Evolutionary conservation across 176 grass and related monocot genomes (phyloP), one percentile per base, ranked within the genome.

Genomic region (Juncus inflexus): DNA sequence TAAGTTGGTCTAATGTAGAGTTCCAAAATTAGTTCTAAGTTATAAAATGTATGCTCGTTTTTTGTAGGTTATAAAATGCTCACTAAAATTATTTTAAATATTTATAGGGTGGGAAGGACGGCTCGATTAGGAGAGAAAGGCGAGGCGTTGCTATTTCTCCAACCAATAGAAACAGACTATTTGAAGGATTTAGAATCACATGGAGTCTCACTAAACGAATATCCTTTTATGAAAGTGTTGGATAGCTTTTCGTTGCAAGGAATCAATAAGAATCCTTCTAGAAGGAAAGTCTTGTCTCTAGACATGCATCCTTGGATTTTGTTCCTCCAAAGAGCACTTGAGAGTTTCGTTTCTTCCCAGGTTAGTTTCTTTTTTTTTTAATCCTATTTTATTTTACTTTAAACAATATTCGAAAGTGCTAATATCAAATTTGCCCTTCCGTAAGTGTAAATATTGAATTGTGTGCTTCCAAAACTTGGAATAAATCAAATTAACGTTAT

Each of bases 261-360:
- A 42, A 49, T 74, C 61, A 73, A 75, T 4, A 75, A 87, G 74
- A 91, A 86, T 65, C 64, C 69, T 65, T 52, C 71, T 41, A 81
- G 72, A 76, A 89, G 86, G 63, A 89, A 86, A 63, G 49, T 69
- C 3, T 77, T 92, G 65, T 86, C 77, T 61, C 77, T 92, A 28
- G 88, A 99, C 63, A 89, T 84, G 79, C 94, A 99, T 67, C 94
- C 88, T 63, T 99, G 85, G 77, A 86, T 99, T 77, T 58, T 92
- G 63, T 82, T 80, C 77, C 76, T 99, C 55, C 88, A 99, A 70
- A 76, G 83, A 37, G 55, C 80, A 2, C 67, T 99, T n/a, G 94
- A 99, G 84, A 74, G 58, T 62, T 99, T 82, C 37, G 69, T 99
- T 15, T 51, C 61, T 5, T 82, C 83, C 0, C 79, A 99, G 87